phyloP scores from a whole-genome alignment of 1,139 yeast genomes.

The Hyphopichia pseudoburtonii region DNA sequence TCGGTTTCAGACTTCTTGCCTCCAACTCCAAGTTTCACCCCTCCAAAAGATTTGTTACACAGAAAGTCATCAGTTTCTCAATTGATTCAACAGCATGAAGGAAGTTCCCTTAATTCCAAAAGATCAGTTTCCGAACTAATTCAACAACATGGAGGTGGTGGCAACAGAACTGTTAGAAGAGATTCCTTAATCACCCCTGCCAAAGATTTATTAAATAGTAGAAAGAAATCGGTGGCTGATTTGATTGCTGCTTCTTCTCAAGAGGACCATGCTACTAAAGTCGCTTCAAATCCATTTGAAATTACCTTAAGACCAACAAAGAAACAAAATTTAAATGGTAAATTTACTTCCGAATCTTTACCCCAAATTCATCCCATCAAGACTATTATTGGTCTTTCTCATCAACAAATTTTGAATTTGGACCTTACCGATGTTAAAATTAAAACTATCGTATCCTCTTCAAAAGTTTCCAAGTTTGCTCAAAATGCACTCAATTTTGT shows the following conservation, averaged over 20 bases:
- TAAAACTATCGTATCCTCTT: conserved; percentile 35
- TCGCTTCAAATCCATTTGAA: conserved; percentile 25
- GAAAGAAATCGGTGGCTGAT: conserved; percentile 4
- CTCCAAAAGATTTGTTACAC: conserved; percentile 1
- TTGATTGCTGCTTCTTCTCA: background rate
- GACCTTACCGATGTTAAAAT: conserved; percentile 39
- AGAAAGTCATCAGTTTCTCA: conserved; percentile 3
- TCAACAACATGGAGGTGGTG: conserved; percentile 5
- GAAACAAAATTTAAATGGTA: conserved; percentile 26
- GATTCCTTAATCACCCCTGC: conserved; percentile 1
- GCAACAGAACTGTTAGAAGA: conserved; percentile 1
- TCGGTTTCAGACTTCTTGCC: conserved; percentile 5
- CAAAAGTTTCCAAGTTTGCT: conserved; percentile 33
- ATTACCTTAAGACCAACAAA: conserved; percentile 33
- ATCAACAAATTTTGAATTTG: conserved; percentile 35
- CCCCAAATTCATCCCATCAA: conserved; percentile 37
- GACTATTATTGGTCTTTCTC: conserved; percentile 43
- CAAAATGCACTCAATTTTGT: conserved; percentile 29
- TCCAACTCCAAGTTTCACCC: conserved; percentile 4
- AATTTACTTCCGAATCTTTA: conserved; percentile 27
- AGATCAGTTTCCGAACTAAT: conserved; percentile 5
- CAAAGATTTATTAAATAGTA: conserved; percentile 2
- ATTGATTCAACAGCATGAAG: conserved; percentile 5
- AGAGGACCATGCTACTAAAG: background rate
- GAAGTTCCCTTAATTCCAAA: background rate